A percentile compares a stretch with the other conserved stretches of the same genome.
Conservation (phyloP, 2,329 filamentous ascomycete genomes). For the Dactylellina drechsleri region DNA sequence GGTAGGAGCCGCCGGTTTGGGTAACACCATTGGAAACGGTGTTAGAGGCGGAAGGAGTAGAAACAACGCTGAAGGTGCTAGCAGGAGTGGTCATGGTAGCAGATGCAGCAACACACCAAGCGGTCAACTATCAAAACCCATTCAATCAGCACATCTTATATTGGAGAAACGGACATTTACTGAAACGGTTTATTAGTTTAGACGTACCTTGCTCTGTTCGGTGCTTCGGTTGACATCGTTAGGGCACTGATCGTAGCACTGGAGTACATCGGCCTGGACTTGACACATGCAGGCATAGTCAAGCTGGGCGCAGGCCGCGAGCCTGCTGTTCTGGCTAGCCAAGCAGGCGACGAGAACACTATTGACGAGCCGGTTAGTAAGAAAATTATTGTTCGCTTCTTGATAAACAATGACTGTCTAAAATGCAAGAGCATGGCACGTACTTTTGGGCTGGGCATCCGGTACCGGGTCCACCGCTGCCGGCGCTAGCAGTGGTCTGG, state of each 20-base stretch:
- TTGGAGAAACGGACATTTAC: not conserved
- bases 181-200: not conserved
- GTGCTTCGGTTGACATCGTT: slow-evolving; percentile 36
- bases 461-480: slow-evolving; percentile 12
- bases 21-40: slow-evolving; percentile 25
- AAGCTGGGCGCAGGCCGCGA: slow-evolving; percentile 27
- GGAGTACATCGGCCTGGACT: slow-evolving; percentile 32
- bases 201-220: slow-evolving; percentile 42
- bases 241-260: slow-evolving; percentile 54
- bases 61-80: slow-evolving; percentile 17
- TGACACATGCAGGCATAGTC: slow-evolving; percentile 51
- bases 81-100: slow-evolving; percentile 17
- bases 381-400: not conserved
- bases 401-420: not conserved
- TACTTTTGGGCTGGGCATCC: slow-evolving; percentile 37
- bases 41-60: slow-evolving; percentile 34
- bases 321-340: slow-evolving; percentile 17
- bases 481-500: slow-evolving; percentile 56
- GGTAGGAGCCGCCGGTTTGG: slow-evolving; percentile 3
- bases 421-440: not conserved
- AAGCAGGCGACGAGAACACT: slow-evolving; percentile 43
- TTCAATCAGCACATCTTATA: not conserved
- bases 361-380: not conserved
- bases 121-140: slow-evolving; percentile 31
- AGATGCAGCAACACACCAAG: slow-evolving; percentile 48